Percentiles rank a stretch among this genome's conserved stretches.
Conservation (phyloP, 148 eudicot genomes). For the Vaccinium darrowii region DNA sequence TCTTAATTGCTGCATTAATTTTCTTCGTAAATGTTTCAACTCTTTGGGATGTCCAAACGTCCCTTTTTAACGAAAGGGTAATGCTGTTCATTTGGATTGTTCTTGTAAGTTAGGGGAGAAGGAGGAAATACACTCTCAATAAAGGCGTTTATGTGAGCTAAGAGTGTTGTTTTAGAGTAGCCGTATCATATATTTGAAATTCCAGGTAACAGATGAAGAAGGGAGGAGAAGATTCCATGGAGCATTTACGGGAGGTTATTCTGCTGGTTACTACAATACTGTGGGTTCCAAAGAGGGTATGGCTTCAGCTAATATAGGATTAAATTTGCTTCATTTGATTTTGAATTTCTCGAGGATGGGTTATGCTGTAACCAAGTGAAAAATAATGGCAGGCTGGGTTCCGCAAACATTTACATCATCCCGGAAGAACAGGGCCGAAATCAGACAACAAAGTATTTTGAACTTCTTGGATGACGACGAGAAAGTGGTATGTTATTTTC, state of each 20-base stretch:
- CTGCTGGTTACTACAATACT: constrained; percentile 93
- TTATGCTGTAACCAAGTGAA: constrained; percentile 1
- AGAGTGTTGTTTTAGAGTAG: background rate
- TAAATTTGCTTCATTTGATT: constrained; percentile 6
- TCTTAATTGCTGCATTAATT: background rate
- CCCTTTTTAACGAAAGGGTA: background rate
- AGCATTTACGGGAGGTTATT: constrained; percentile 91
- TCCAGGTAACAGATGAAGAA: constrained; percentile 92
- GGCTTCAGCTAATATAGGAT: background rate
- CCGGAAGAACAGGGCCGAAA: constrained; percentile 81
- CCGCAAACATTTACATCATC: constrained; percentile 92
- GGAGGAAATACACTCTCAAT: background rate
- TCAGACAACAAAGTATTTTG: constrained; percentile 61
- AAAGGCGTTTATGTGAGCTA: background rate
- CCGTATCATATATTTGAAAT: background rate
- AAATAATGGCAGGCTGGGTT: constrained; percentile 66
- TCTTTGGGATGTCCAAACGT: background rate
- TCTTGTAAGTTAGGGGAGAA: background rate
- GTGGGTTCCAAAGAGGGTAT: constrained; percentile 97
- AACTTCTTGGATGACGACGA: constrained; percentile 95
- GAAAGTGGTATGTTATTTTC: constrained; percentile 58
- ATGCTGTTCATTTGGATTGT: background rate
- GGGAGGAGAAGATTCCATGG: constrained; percentile 98
- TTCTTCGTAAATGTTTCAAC: background rate
- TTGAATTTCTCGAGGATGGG: constrained; percentile 11